Evolutionary conservation across 768 basidiomycete species (phyloP), one percentile per base, ranked within the genome.

Genomic region (Ramaria rubella): DNA sequence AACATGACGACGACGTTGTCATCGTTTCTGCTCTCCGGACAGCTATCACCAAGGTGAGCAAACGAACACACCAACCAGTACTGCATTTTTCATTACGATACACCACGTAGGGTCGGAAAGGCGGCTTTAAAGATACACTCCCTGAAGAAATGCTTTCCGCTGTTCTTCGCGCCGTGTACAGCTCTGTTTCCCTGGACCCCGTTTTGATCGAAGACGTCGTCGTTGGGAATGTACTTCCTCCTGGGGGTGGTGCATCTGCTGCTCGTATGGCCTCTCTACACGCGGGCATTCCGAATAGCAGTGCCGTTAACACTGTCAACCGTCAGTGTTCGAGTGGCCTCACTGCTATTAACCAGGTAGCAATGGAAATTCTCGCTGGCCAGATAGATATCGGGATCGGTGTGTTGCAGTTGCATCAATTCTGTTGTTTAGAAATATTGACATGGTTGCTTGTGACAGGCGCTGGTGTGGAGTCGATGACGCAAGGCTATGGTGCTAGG

Each of bases 301-400:
- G 84, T 4, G 71, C 88, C 14, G 64, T 96, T 64, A 83, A 86
- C 71, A 93, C 90, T 17, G 79, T 94, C 61, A 94, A 96, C 73
- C 78, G 94, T 29, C 91, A 94, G 70, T 95, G 94, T 72, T 91
- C 90, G 1, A 87, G 85, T 34, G 92, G 93, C 38, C 76, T 96
- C 43, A 84, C 87, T 26, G 87, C 89, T 9, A 80, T 94, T 63
- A 82, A 81, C 69, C 82, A 85, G 67, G 86, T 95, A 61, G 89
- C 92, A 29, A 87, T 86, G 67, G 77, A 85, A 66, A 94, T 96
- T 64, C 67, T 71, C 17, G 68, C 79, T 1, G 88, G 90, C 1
- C 86, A 92, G 72, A 94, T 94, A 60, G 85, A 90, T 64, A 83
- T 94, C 62, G 93, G 93, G 40, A 89, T 95, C 52, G 92, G 90